Conservation (phyloP, 208 protist species). For the Naegleria lovaniensis region DNA sequence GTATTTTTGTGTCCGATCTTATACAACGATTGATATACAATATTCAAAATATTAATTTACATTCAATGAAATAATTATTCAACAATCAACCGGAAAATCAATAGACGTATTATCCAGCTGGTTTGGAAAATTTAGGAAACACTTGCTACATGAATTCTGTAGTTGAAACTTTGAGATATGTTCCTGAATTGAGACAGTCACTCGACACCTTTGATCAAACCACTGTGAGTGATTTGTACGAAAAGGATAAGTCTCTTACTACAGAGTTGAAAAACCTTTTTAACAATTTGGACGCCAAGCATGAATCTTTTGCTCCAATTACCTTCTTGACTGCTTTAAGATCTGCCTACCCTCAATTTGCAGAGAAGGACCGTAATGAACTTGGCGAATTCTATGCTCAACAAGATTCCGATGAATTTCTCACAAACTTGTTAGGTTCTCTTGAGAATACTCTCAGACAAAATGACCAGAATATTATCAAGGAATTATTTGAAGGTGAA, state of each 20-base stretch:
- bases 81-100: not conserved
- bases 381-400: slow-evolving; percentile 50
- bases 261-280: not conserved
- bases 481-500: slow-evolving; percentile 25
- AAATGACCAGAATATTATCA: not conserved
- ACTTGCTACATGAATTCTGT: slow-evolving; percentile 43
- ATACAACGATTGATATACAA: no score
- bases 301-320: not conserved
- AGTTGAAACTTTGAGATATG: slow-evolving; percentile 28
- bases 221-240: not conserved
- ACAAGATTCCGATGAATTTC: slow-evolving; percentile 34
- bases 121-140: slow-evolving; percentile 34
- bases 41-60: not conserved
- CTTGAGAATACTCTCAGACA: not conserved
- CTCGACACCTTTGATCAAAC: not conserved
- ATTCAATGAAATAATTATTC: no score
- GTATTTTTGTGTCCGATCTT: not conserved
- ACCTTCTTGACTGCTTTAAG: slow-evolving; percentile 8
- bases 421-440: not conserved
- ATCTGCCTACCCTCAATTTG: slow-evolving; percentile 27
- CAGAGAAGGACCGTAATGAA: not conserved
- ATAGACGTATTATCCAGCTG: not conserved
- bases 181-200: not conserved
- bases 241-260: not conserved
- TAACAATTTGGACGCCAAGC: not conserved